phyloP scores from a whole-genome alignment of 495 filamentous ascomycete genomes.

The Aspergillus campestris region DNA sequence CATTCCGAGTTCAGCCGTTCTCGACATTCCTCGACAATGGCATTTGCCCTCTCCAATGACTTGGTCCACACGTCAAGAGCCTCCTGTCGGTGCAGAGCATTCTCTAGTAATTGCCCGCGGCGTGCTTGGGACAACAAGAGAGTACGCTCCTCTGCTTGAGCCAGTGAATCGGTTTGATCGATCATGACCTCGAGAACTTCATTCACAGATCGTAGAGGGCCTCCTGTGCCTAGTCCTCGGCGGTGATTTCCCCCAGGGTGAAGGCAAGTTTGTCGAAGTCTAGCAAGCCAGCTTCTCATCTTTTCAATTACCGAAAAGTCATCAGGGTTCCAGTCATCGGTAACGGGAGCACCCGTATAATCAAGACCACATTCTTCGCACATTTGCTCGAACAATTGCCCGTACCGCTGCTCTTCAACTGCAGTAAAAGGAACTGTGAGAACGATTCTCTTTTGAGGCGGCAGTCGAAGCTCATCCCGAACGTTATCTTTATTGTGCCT shows the following conservation, averaged over 20 bases:
- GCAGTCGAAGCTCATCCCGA: constrained; percentile 55
- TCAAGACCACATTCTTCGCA: constrained; percentile 58
- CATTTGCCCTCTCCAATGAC: constrained; percentile 44
- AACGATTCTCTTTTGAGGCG: constrained; percentile 73
- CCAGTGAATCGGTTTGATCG: constrained; percentile 59
- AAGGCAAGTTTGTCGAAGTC: constrained; percentile 77
- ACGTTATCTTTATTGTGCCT: constrained; percentile 80
- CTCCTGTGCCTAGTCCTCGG: constrained; percentile 54
- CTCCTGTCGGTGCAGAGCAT: constrained; percentile 44
- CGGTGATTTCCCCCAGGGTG: constrained; percentile 67
- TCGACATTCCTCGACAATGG: constrained; percentile 56
- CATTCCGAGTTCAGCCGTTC: constrained; percentile 48
- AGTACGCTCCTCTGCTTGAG: constrained; percentile 58
- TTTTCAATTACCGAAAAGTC: constrained; percentile 46
- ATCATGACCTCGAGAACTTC: constrained; percentile 88
- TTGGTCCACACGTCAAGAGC: constrained; percentile 61
- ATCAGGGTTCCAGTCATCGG: constrained; percentile 54
- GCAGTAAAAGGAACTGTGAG: constrained; percentile 83
- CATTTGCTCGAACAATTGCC: constrained; percentile 62
- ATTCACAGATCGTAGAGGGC: constrained; percentile 65
- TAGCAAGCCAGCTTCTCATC: constrained; percentile 62
- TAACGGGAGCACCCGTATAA: constrained; percentile 50
- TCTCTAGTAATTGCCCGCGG: constrained; percentile 68
- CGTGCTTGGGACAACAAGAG: constrained; percentile 52
- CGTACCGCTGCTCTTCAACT: constrained; percentile 83